phyloP scores from a whole-genome alignment of 768 basidiomycete genomes.

The Auricularia cornea region DNA sequence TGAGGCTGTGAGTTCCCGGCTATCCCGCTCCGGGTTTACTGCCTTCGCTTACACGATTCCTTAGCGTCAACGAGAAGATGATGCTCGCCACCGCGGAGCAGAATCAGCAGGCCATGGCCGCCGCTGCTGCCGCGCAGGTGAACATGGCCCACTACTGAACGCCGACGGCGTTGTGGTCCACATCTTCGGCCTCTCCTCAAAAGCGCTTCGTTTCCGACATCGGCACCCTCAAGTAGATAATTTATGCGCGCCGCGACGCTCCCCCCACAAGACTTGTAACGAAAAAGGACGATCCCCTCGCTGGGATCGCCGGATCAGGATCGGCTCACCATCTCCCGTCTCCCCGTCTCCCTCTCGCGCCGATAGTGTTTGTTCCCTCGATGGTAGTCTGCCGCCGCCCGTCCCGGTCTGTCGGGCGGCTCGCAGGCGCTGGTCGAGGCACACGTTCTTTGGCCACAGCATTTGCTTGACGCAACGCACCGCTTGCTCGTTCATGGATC shows the following conservation, averaged over 20 bases:
- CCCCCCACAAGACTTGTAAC: background rate
- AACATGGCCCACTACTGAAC: constrained; percentile 3
- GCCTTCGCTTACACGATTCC: background rate
- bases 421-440: background rate
- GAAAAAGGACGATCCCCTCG: background rate
- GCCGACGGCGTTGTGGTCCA: background rate
- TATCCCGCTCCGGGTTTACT: background rate
- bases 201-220: background rate
- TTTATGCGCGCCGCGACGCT: background rate
- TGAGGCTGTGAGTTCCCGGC: constrained; percentile 42
- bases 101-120: constrained; percentile 49
- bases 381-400: background rate
- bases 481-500: background rate
- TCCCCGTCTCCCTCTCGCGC: background rate
- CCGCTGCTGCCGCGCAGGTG: constrained; percentile 42
- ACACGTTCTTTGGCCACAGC: background rate
- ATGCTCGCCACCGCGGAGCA: constrained; percentile 81
- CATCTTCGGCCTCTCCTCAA: background rate
- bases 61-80: constrained; percentile 76
- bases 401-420: background rate
- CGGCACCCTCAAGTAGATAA: background rate
- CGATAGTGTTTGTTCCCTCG: background rate
- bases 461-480: background rate
- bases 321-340: background rate
- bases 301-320: background rate